A percentile compares a stretch with the other conserved stretches of the same genome.
phyloP scores from a whole-genome alignment of 75 land plant species.

The Chamaecyparis obtusa region DNA sequence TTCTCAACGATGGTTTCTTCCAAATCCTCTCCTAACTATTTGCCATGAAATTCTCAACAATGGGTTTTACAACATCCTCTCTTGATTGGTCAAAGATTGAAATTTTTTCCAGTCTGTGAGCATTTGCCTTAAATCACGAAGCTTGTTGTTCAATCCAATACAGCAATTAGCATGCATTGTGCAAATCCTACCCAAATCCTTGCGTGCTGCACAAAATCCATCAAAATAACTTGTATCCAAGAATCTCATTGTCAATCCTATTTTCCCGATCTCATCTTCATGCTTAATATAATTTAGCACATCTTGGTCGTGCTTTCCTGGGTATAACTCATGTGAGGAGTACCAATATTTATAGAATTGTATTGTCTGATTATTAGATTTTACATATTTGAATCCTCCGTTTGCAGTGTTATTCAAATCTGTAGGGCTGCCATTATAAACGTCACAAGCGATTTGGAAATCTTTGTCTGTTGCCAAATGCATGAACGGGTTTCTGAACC shows the following conservation, averaged over 20 bases:
- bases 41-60: conserved; percentile 35
- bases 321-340: not conserved
- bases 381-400: conserved; percentile 75
- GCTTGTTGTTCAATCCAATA: not conserved
- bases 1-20: conserved; percentile 19
- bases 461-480: conserved; percentile 60
- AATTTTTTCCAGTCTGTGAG: conserved; percentile 59
- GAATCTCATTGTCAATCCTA: conserved; percentile 55
- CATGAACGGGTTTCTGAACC: conserved; percentile 77
- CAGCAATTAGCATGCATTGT: too few species aligned
- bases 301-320: not conserved
- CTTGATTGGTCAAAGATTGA: conserved; percentile 24
- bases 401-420: conserved; percentile 63
- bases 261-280: conserved; percentile 39
- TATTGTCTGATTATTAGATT: too few species aligned
- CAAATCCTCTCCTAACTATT: conserved; percentile 5
- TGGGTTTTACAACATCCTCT: conserved; percentile 3
- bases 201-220: conserved; percentile 62
- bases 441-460: conserved; percentile 58
- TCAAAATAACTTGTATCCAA: conserved; percentile 55
- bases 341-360: conserved; percentile 45
- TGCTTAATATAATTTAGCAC: not conserved
- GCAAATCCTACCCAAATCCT: conserved; percentile 26
- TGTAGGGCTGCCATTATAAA: conserved; percentile 49
- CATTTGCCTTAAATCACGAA: conserved; percentile 53